phyloP scores from a whole-genome alignment of 306 rosid species.

The Medicago lupulina region DNA sequence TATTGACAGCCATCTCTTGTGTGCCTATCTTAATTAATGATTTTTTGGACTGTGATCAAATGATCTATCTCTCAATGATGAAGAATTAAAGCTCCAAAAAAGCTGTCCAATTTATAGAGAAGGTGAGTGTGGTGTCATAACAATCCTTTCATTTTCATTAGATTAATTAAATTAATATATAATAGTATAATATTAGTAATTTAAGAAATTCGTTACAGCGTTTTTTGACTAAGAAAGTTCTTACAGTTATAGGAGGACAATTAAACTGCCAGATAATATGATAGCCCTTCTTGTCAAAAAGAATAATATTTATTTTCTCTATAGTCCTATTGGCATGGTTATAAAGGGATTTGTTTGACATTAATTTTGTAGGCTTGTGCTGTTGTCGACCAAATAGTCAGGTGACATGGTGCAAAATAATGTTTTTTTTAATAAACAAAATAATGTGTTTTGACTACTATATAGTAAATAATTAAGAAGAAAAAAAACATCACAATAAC shows the following conservation, averaged over 20 bases:
- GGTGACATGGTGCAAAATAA: neutral
- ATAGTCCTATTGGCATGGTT: neutral
- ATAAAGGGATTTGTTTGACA: neutral
- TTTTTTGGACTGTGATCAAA: neutral
- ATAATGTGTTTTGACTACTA: too few relatives aligned
- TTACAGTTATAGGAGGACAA: neutral
- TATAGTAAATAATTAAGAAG: too few relatives aligned
- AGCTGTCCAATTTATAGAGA: neutral
- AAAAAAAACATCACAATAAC: neutral
- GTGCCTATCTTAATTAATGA: neutral
- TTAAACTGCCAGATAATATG: neutral
- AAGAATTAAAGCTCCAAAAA: neutral
- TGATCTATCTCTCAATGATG: neutral
- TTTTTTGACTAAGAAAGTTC: neutral
- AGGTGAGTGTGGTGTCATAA: neutral
- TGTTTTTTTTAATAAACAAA: neutral
- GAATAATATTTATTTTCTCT: too few relatives aligned
- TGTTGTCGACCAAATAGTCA: neutral
- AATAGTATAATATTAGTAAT: too few relatives aligned
- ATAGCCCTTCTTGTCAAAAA: neutral
- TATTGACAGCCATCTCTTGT: neutral
- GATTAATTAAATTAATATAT: too few relatives aligned
- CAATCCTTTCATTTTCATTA: neutral
- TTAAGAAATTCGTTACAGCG: neutral
- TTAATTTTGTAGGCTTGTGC: neutral